Base-by-base conservation (phyloP, 2,329 filamentous ascomycete species). In the Colletotrichum paranaense region DNA sequence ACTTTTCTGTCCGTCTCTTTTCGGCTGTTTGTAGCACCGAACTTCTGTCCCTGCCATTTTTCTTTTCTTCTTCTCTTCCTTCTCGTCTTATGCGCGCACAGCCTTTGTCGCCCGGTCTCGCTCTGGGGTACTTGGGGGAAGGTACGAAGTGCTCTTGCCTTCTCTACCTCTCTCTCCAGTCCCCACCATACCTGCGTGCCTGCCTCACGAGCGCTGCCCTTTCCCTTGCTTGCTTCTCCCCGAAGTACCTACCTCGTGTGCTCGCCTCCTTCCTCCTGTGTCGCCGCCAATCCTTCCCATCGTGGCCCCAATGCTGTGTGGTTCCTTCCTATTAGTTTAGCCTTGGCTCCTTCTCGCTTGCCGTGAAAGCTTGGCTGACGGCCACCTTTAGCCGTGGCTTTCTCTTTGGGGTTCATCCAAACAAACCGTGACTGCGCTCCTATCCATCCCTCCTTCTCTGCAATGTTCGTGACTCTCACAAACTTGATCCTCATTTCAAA, bases 271-370 rank as follows among this genome's bases (percentile, higher is more conserved):
- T 63, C 28, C 46, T 53, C 53, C 46, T 53, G 42, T 63, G 59
- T 9, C 5, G 3, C 28, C 42, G 26, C 58, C 24, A 60, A 60
- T 46, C 59, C 38, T 30, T 49, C 19, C 59, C 14, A 32, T 32
- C 59, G 35, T 28, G 38, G 38, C 16, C 38, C 59, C 6, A 22
- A 49, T 35, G 14, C 14, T 22, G 11, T 24, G 42, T 63, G 28
- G 19, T 16, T 49, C 42, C 19, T 32, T 19, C 52, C 26, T 63
- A 5, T 63, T 38, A 35, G 46, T 19, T 35, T 32, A 32, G 60
- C 4, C 7, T 24, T 63, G 52, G 60, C 46, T 53, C 52, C 26
- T 53, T 30, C 60, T 63, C 60, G 60, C 60, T 53, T 63, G 60
- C 26, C 38, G 12, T 24, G n/a, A n/a, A 35, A 14, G 38, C n/a